Base-by-base conservation (phyloP, 2,329 filamentous ascomycete genomes). In the Trichothecium sympodiale region DNA sequence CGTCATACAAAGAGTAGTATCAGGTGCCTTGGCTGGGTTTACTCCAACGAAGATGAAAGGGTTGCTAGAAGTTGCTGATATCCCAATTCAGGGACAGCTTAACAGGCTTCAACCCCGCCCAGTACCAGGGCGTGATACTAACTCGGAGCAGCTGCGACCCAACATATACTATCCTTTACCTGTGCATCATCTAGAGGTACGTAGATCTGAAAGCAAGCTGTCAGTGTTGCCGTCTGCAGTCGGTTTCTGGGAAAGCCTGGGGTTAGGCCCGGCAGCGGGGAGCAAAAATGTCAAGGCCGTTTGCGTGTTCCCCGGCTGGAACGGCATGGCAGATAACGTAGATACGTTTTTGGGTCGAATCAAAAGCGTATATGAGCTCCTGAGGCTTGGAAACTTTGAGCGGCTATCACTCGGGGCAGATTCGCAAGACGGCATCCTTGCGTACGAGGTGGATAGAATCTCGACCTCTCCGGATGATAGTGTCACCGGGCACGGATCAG, bases 191-290 rank as follows among this genome's bases (percentile, higher is more conserved):
- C 61, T 91, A 27, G 77, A 84, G 44, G 64, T 93, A 9, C 77
- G 79, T 33, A 70, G 84, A 36, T 73, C 77, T 15, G 80, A 86
- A 28, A 68, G 69, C 2, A 73, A 71, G 33, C 70, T 87, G 38
- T 84, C 86, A 9, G 65, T 93, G 28, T 63, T 89, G 16, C 82
- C 85, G 2, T 74, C 83, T 1, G 80, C 83, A 0, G 62, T 89
- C 15, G 62, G 70, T 1, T 94, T 91, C 49, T 93, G 85, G 86
- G 84, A 91, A 50, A 77, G 79, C 32, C 61, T 93, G 14, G 82
- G 83, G 0, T 65, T 94, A 2, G 75, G 75, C 2, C 85, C 85
- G 4, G 74, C 74, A 8, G 74, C 74, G 39, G 81, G 83, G 1
- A 50, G 65, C 7, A 93, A 93, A 53, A 74, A 89, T 41, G 61